Percentiles rank a stretch among this genome's conserved stretches.
Conservation (phyloP, 192 early-diverging fungal genomes). For the Entomortierella chlamydospora region DNA sequence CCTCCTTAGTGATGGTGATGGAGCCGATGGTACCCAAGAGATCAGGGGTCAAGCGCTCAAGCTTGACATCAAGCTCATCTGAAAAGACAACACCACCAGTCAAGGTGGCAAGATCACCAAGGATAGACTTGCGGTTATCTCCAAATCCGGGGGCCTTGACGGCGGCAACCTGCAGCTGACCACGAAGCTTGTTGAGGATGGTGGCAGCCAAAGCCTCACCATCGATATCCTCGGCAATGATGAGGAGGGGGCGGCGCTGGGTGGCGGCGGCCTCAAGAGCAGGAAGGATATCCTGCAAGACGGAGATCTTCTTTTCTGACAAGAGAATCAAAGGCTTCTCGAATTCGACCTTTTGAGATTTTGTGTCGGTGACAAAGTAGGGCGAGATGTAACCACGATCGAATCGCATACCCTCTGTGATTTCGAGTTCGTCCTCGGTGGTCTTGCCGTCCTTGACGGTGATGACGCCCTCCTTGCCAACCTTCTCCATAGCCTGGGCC, state of each 20-base stretch:
- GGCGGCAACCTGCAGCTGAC: constrained; percentile 94
- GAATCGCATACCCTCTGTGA: constrained; percentile 99
- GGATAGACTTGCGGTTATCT: constrained; percentile 99
- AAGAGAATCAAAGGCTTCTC: constrained; percentile 99
- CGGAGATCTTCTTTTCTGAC: constrained; percentile 98
- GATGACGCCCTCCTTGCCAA: constrained; percentile 99
- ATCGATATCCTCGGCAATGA: constrained; percentile 99
- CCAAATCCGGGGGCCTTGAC: constrained; percentile 99
- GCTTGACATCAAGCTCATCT: constrained; percentile 96
- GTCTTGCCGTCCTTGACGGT: constrained; percentile 99
- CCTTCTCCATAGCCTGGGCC: constrained; percentile 99
- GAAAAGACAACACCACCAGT: constrained; percentile 98
- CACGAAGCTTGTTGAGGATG: constrained; percentile 99
- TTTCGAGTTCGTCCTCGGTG: constrained; percentile 97
- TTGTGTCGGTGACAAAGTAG: constrained; percentile 99
- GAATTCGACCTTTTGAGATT: constrained; percentile 99
- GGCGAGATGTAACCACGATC: constrained; percentile 99
- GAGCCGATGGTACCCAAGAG: constrained; percentile 91
- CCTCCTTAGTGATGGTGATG: constrained; percentile 97
- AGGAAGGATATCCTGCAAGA: constrained; percentile 95
- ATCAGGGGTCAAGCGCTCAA: constrained; percentile 93
- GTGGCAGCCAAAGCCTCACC: constrained; percentile 99
- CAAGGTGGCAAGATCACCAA: constrained; percentile 96
- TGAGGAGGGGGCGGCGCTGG: constrained; percentile 95
- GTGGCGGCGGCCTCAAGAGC: constrained; percentile 94